Evolutionary conservation across 441 rosid species (phyloP), one percentile per base, ranked within the genome.

Genomic region (Eutrema salsugineum): DNA sequence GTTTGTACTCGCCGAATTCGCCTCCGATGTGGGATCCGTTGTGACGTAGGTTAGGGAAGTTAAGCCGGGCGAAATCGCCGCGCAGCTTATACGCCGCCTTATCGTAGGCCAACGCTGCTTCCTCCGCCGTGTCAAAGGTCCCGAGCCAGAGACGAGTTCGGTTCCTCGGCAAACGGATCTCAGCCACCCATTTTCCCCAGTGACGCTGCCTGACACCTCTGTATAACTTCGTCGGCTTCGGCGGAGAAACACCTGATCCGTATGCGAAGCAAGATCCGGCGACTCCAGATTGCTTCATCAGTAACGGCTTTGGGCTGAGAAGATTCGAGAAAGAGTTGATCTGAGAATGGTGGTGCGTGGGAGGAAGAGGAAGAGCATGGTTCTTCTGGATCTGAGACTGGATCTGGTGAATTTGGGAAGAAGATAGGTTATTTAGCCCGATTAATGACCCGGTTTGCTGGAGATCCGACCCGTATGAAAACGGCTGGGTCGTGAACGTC

Each of bases 101-200:
- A 54, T 86, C 90, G 51, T 86, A 86, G 30, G 91, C 91, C 6
- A 84, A 73, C 38, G 91, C 91, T 8, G 91, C 91, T 79, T 84
- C 91, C 82, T 86, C 91, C 40, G 91, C 88, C 15, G 90, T 84
- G 63, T 86, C 90, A 14, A 82, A 86, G 3, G 90, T 86, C 14
- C 90, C 90, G 9, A 86, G 83, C 91, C 91, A 86, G 33, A 86
- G 88, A 65, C 91, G 84, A 24, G 88, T 81, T 10, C 88, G 83
- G 77, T 86, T 84, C 20, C 80, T 83, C 44, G 91, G 91, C 1
- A 86, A 66, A 66, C 91, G 88, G 70, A 86, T 86, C 91, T 86
- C 91, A n/a, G 88, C 91, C 35, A 86, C 91, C 91, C 91, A 86
- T 60, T 86, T 86, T 0, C 91, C 91, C 91, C 91, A 86, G 77